Conservation (phyloP, 768 basidiomycete genomes). For the Suillus alpinus region DNA sequence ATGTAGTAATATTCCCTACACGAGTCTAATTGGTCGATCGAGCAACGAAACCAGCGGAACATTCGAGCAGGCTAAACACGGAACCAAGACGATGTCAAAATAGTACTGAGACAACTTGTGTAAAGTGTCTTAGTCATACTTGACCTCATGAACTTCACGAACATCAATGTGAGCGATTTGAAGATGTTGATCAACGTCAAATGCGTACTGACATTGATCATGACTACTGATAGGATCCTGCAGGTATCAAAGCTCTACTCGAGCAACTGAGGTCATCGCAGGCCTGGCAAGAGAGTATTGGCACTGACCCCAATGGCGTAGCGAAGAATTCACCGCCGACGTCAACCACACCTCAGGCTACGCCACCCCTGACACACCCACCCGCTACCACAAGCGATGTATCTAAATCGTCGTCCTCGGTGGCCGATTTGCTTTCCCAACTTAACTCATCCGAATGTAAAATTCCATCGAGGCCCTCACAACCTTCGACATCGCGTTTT, state of each 20-base stretch:
- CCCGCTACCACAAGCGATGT: constrained; percentile 1
- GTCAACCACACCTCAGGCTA: constrained; percentile 6
- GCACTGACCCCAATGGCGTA: neutral
- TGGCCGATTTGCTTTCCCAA: constrained; percentile 64
- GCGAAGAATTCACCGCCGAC: neutral
- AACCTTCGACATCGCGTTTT: constrained; percentile 5
- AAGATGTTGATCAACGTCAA: neutral
- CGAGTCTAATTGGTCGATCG: neutral
- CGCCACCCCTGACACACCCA: constrained; percentile 7
- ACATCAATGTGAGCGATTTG: constrained; percentile 54
- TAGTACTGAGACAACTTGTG: neutral
- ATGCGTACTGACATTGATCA: neutral
- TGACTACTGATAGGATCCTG: constrained; percentile 49
- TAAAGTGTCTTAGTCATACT: neutral
- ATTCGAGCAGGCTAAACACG: too few relatives aligned
- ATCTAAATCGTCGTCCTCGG: constrained; percentile 35
- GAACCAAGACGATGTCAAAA: too few relatives aligned
- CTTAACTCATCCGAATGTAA: constrained; percentile 38
- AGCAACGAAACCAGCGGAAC: neutral
- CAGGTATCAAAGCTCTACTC: constrained; percentile 65
- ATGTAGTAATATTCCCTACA: neutral
- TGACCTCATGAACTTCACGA: constrained; percentile 42
- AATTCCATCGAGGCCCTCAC: constrained; percentile 9
- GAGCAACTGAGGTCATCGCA: constrained; percentile 65
- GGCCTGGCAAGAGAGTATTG: constrained; percentile 59